Evolutionary conservation across 2,329 filamentous ascomycete species (phyloP).

Genomic region (Colletotrichum orchidophilum): DNA sequence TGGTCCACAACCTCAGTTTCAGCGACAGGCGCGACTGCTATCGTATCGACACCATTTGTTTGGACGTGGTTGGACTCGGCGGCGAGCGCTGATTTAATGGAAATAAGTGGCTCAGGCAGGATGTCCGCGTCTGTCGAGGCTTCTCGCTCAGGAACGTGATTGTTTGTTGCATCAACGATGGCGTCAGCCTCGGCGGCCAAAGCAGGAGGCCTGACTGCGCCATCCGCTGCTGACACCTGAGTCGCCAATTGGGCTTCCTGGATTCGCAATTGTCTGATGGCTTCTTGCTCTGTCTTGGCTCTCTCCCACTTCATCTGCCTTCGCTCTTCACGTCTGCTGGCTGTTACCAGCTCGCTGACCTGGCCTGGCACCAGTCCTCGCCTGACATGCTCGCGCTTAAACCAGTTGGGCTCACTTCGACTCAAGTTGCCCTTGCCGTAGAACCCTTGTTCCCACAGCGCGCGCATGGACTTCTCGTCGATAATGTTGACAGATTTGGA

Average conservation of each 20-base stretch:
- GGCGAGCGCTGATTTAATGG: background rate
- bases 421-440: constrained; percentile 95
- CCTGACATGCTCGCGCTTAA: constrained; percentile 81
- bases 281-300: constrained; percentile 86
- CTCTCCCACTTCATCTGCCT: constrained; percentile 89
- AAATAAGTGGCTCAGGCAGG: constrained; percentile 12
- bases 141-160: constrained; percentile 7
- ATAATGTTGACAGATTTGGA: constrained; percentile 87
- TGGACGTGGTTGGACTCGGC: background rate
- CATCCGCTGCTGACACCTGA: background rate
- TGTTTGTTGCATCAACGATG: background rate
- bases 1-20: background rate
- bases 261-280: constrained; percentile 74
- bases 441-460: constrained; percentile 96
- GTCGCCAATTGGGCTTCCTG: constrained; percentile 52
- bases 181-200: background rate
- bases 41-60: background rate
- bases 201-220: background rate
- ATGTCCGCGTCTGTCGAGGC: constrained; percentile 12
- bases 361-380: constrained; percentile 69
- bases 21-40: background rate
- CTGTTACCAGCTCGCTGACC: constrained; percentile 86
- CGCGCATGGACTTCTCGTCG: constrained; percentile 78
- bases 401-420: constrained; percentile 94
- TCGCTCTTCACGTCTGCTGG: constrained; percentile 80